Conservation (phyloP, 2,329 filamentous ascomycete genomes). For the Diaporthe aspalathi region DNA sequence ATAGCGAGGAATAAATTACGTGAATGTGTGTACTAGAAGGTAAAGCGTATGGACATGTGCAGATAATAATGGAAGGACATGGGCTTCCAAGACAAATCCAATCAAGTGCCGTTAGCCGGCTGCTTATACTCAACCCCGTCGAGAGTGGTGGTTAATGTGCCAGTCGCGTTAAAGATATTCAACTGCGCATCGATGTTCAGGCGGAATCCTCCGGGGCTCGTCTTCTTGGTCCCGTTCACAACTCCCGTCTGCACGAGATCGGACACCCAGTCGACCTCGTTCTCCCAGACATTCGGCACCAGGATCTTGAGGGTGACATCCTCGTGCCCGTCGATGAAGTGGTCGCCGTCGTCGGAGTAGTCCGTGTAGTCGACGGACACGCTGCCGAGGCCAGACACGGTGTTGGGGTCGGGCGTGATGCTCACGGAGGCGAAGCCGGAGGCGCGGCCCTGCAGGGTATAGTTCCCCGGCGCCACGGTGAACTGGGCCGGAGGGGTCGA, state of each 20-base stretch:
- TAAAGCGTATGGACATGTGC: too few species aligned
- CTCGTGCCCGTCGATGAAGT: background rate
- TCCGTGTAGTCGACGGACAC: slow-evolving; percentile 6
- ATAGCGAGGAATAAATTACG: background rate
- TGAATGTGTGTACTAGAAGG: background rate
- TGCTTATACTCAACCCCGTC: background rate
- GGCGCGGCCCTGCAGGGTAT: background rate
- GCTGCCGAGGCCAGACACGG: background rate
- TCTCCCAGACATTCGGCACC: background rate
- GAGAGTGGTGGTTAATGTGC: background rate
- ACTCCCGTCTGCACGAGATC: background rate
- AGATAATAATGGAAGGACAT: background rate
- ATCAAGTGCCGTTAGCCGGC: slow-evolving; percentile 8
- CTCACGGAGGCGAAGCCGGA: background rate
- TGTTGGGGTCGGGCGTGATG: too few species aligned
- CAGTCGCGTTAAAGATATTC: slow-evolving; percentile 1
- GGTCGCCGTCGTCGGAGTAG: slow-evolving; percentile 1
- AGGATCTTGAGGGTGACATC: background rate
- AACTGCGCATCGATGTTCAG: background rate
- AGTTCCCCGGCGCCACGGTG: background rate
- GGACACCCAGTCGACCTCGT: background rate
- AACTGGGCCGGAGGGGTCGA: background rate
- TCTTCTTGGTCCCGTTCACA: slow-evolving; percentile 5
- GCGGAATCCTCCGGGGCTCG: background rate
- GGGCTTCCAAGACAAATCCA: background rate